Conservation (phyloP, 176 grass and related monocot species). For the Eragrostis curvula region DNA sequence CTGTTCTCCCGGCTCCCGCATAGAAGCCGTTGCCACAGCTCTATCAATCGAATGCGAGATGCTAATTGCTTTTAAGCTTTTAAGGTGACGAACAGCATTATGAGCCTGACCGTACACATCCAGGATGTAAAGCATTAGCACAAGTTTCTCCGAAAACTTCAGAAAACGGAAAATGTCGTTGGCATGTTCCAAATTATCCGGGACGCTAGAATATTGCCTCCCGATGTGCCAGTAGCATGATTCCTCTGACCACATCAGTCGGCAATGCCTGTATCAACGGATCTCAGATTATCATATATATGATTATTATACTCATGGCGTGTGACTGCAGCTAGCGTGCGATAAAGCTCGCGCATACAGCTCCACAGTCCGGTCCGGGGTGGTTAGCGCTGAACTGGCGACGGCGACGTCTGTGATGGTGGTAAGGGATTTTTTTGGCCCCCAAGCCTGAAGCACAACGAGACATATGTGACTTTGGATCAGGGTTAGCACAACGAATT, state of each 20-base stretch:
- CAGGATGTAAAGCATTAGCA: neutral
- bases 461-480: neutral
- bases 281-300: neutral
- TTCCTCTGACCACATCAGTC: neutral
- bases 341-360: neutral
- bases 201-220: neutral
- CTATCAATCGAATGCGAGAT: neutral
- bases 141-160: neutral
- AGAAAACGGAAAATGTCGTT: neutral
- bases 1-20: neutral
- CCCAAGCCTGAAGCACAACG: neutral
- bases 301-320: constrained; percentile 18
- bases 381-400: neutral
- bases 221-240: neutral
- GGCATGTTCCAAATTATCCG: neutral
- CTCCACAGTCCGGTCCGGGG: neutral
- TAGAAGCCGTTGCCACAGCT: neutral
- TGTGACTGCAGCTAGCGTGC: neutral
- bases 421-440: too few species aligned
- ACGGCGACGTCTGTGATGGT: neutral
- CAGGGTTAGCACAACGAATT: neutral
- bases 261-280: neutral
- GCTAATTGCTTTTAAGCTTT: neutral
- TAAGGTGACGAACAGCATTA: neutral
- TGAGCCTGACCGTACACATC: neutral